Conservation (phyloP, 495 filamentous ascomycete species). For the Tuber brumale region DNA sequence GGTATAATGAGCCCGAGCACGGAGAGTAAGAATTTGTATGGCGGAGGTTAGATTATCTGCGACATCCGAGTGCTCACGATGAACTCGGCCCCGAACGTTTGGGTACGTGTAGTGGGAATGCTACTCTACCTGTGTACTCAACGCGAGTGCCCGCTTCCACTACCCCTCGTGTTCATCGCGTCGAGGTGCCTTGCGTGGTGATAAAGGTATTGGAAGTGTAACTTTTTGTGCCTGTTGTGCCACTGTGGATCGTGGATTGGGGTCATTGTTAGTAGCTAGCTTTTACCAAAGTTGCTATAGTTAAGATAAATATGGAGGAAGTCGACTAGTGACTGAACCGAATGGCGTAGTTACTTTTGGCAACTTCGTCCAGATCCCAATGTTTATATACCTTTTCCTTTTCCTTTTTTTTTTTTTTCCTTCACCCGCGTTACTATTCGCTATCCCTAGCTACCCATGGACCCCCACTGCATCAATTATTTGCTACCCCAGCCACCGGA, state of each 20-base stretch:
- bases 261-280: conserved; percentile 47
- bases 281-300: conserved; percentile 26
- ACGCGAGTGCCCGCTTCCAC: conserved; percentile 52
- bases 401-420: too few relatives aligned
- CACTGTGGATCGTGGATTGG: conserved; percentile 57
- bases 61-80: too few relatives aligned
- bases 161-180: conserved; percentile 49
- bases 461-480: neutral
- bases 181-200: conserved; percentile 52
- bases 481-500: neutral
- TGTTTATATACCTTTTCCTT: neutral
- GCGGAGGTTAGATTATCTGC: too few relatives aligned
- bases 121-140: conserved; percentile 46
- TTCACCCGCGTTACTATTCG: neutral
- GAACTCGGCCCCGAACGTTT: too few relatives aligned
- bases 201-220: conserved; percentile 57
- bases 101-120: too few relatives aligned
- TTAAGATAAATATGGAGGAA: neutral
- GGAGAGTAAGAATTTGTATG: too few relatives aligned
- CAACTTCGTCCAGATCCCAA: neutral
- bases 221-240: conserved; percentile 52
- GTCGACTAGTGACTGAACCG: neutral
- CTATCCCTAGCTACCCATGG: neutral
- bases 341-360: neutral
- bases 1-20: too few relatives aligned